phyloP scores from a whole-genome alignment of 2,329 filamentous ascomycete species.

The Mollisia scopiformis region DNA sequence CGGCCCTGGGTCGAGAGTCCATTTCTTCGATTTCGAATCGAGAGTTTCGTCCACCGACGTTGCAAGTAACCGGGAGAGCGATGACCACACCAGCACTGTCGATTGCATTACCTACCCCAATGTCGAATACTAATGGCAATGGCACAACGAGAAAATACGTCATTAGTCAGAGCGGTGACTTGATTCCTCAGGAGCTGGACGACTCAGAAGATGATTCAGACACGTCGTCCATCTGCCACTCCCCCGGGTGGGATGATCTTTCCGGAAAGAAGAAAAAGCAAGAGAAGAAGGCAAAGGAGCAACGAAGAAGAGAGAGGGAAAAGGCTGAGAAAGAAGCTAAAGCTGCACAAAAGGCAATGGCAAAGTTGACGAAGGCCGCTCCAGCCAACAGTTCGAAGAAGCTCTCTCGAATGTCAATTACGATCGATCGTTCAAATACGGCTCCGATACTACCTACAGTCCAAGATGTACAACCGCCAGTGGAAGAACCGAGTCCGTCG shows the following conservation, averaged over 20 bases:
- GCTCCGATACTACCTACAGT: constrained; percentile 14
- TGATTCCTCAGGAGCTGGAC: constrained; percentile 20
- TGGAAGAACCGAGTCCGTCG: constrained; percentile 4
- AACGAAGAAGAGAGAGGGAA: constrained; percentile 45
- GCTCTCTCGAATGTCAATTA: constrained; percentile 16
- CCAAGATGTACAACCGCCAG: neutral
- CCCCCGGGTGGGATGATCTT: constrained; percentile 64
- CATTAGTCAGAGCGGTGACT: constrained; percentile 18
- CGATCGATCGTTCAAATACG: constrained; percentile 21
- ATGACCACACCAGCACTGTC: constrained; percentile 29
- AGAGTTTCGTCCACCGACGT: constrained; percentile 14
- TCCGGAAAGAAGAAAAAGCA: constrained; percentile 47
- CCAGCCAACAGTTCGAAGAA: constrained; percentile 25
- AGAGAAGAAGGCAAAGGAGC: constrained; percentile 40
- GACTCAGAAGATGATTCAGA: constrained; percentile 27
- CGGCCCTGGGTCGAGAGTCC: constrained; percentile 7
- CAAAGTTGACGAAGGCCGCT: constrained; percentile 35
- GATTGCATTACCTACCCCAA: constrained; percentile 20
- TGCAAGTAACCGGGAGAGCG: constrained; percentile 20
- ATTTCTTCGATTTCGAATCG: constrained; percentile 14
- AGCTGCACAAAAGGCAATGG: constrained; percentile 43
- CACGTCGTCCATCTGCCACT: constrained; percentile 55
- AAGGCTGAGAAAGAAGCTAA: constrained; percentile 40
- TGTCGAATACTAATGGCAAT: constrained; percentile 12
- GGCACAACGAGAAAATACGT: constrained; percentile 21